Percentiles rank a stretch among this genome's conserved stretches.
Evolutionary conservation across 441 rosid species (phyloP).

Genomic region (Arabidopsis hybrid): DNA sequence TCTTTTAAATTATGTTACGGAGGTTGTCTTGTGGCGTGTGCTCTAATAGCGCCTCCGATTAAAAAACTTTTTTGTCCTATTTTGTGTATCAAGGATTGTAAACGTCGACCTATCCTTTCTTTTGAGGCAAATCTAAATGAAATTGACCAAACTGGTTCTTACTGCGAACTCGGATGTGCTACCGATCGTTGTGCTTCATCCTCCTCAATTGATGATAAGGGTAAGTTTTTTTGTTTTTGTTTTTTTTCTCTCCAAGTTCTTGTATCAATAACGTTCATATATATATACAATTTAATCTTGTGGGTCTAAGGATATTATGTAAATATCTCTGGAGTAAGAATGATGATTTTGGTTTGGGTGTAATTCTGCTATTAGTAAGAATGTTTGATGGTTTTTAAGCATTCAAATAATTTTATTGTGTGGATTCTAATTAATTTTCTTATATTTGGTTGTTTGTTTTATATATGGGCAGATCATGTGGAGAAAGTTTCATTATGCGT

Average conservation of each 20-base stretch:
- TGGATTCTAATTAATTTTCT: not conserved
- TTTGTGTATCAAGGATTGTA: conserved; percentile 6
- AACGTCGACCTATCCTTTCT: not conserved
- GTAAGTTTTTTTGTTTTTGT: not conserved
- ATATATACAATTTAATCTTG: not conserved
- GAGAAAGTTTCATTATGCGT: conserved; percentile 32
- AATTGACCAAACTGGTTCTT: conserved; percentile 4
- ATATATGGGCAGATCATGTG: conserved; percentile 23
- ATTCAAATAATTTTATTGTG: not conserved
- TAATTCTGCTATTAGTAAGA: no score
- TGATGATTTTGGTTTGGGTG: not conserved
- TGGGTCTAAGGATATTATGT: not conserved
- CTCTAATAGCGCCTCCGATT: not conserved
- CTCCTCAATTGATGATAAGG: conserved; percentile 25
- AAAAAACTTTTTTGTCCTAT: conserved; percentile 14
- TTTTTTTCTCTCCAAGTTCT: not conserved
- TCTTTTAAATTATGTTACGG: conserved; percentile 14
- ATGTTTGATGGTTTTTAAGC: not conserved
- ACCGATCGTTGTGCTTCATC: conserved; percentile 6
- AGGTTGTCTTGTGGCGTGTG: conserved; percentile 19
- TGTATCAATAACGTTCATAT: no score
- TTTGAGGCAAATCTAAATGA: not conserved
- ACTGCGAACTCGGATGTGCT: conserved; percentile 35
- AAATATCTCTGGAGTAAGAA: not conserved
- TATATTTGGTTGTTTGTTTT: not conserved